Evolutionary conservation across 306 rosid species (phyloP).

Genomic region (Begonia masoniana): DNA sequence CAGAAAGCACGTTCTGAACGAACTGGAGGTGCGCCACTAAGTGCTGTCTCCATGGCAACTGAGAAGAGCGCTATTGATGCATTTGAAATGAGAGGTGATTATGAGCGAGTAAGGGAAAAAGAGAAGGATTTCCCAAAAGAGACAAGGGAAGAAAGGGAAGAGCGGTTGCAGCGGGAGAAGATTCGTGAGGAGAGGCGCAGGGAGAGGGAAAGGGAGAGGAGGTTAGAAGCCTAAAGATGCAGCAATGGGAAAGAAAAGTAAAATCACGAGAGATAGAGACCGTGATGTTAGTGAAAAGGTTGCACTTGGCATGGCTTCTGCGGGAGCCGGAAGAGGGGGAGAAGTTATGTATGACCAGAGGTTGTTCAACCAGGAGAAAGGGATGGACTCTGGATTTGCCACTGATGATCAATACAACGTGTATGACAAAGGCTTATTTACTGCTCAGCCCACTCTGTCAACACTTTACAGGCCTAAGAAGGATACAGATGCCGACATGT

Average conservation of each 20-base stretch:
- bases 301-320: conserved; percentile 85
- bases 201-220: conserved; percentile 92
- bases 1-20: conserved; percentile 78
- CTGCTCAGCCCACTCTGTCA: conserved; percentile 75
- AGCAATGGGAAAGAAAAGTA: conserved; percentile 89
- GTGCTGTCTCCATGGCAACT: conserved; percentile 24
- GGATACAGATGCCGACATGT: conserved; percentile 53
- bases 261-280: conserved; percentile 85
- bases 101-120: conserved; percentile 36
- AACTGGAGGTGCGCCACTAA: conserved; percentile 50
- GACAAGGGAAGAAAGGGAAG: conserved; percentile 61
- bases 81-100: conserved; percentile 39
- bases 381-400: conserved; percentile 81
- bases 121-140: conserved; percentile 50
- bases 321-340: conserved; percentile 50
- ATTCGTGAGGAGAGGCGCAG: conserved; percentile 75
- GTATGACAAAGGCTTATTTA: conserved; percentile 70
- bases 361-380: conserved; percentile 89
- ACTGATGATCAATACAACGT: conserved; percentile 89
- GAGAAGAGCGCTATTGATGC: conserved; percentile 34
- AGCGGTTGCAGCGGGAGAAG: conserved; percentile 53
- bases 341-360: conserved; percentile 91
- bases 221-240: conserved; percentile 86
- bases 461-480: conserved; percentile 86
- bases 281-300: conserved; percentile 93